Evolutionary conservation across 2,329 filamentous ascomycete species (phyloP).

Genomic region (Calonectria pseudoreteaudii): DNA sequence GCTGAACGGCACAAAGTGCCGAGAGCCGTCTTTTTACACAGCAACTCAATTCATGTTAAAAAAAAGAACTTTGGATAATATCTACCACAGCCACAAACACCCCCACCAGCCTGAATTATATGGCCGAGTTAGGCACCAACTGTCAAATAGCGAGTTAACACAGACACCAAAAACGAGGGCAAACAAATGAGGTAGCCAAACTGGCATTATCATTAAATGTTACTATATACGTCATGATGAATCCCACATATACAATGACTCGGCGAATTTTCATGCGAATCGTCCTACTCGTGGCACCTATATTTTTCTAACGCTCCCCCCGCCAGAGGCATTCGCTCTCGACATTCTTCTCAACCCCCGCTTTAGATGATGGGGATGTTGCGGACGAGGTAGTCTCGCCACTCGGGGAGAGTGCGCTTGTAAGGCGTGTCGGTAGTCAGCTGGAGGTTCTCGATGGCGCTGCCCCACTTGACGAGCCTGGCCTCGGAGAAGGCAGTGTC

Average conservation of each 20-base stretch:
- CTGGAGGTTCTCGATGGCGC: constrained; percentile 72
- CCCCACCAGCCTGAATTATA: no score
- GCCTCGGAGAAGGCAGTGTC: constrained; percentile 72
- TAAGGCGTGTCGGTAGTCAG: constrained; percentile 54
- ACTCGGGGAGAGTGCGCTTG: constrained; percentile 62
- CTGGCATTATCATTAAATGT: constrained; percentile 28
- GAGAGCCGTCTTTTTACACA: no score
- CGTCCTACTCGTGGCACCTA: background rate
- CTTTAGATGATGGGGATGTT: constrained; percentile 54
- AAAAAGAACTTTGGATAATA: no score
- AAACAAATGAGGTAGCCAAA: background rate
- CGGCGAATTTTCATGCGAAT: background rate
- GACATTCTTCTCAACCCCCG: constrained; percentile 44
- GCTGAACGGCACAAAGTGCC: background rate
- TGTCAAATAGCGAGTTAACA: background rate
- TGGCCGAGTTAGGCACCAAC: background rate
- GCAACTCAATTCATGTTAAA: no score
- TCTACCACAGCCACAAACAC: no score
- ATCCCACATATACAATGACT: constrained; percentile 12
- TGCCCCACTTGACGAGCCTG: constrained; percentile 69
- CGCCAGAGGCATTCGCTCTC: background rate
- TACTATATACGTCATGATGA: constrained; percentile 16
- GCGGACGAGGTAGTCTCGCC: constrained; percentile 62
- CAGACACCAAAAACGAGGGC: background rate
- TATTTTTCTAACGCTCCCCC: background rate